Base-by-base conservation (phyloP, 106 monocot species). In the Dioscorea zingiberensis region DNA sequence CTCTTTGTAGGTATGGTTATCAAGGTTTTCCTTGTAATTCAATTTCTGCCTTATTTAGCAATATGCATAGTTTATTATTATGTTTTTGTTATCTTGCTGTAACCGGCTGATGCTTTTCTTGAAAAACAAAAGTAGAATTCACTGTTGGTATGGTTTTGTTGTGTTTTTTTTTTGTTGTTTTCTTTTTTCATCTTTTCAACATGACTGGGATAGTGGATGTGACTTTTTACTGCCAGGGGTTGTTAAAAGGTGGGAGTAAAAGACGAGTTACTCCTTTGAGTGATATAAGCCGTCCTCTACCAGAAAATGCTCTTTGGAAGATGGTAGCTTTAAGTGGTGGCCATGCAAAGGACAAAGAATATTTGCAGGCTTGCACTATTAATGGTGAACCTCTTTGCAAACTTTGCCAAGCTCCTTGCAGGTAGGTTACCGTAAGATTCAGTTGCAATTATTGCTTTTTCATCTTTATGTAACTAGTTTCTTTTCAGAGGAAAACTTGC, bases 191-290 rank as follows among this genome's bases (percentile, higher is more conserved):
- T 56, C 23, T 56, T 24, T 56, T 23, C 7, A 22, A 56, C 38
- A 38, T 38, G 38, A 38, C 38, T 38, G 38, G 10, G 38, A 38
- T 38, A 38, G 38, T 38, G 38, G 38, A 38, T 38, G 38, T 38
- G 38, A 38, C n/a, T n/a, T 38, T 10, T 38, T 38, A 38, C 38
- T 59, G 51, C 22, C 73, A 97, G 95, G 97, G 97, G 26, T 76
- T 98, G 75, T 63, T 98, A 92, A 78, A 86, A 88, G 92, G 46
- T 88, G 97, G 55, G 92, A 92, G 66, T 89, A 89, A 58, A 79
- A n/a, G 86, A 71, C 83, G 97, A 53, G 72, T 72, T 25, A 86
- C 97, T 30, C 84, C 92, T 65, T 26, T 77, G 17, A 76, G 68
- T 82, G 84, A 86, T 49, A 78, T 98, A 59, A 80, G 77, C 77